These are phyloP conservation scores for Emmonsiellopsis sp. DNA, from an alignment of 2,329 filamentous ascomycete species.

Conservation along the genomic window DNA sequence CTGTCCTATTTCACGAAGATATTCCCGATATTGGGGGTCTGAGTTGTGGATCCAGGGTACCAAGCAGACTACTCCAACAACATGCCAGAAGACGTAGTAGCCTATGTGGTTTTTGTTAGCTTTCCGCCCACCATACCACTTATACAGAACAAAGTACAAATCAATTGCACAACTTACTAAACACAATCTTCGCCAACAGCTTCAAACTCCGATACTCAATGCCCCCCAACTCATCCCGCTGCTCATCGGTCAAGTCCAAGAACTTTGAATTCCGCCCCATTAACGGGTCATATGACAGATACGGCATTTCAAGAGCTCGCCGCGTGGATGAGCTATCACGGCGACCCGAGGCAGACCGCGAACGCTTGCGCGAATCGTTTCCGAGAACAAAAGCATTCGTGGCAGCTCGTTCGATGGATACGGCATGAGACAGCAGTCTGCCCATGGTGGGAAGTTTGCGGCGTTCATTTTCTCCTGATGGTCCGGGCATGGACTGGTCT, in stretches of 20 bases:
- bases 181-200: constrained; percentile 38
- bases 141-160: too few species aligned
- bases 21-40: constrained; percentile 30
- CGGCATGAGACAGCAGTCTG: constrained; percentile 15
- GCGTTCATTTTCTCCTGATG: not conserved
- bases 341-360: constrained; percentile 1
- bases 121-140: not conserved
- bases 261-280: constrained; percentile 41
- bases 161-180: constrained; percentile 12
- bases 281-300: constrained; percentile 35
- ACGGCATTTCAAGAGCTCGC: constrained; percentile 23
- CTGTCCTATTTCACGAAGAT: constrained; percentile 29
- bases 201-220: constrained; percentile 45
- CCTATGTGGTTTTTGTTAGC: constrained; percentile 15
- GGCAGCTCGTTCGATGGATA: constrained; percentile 28
- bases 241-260: constrained; percentile 31
- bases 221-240: constrained; percentile 39
- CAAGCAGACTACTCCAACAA: constrained; percentile 39
- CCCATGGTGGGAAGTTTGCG: not conserved
- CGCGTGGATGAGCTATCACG: constrained; percentile 9
- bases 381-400: constrained; percentile 35
- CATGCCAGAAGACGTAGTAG: constrained; percentile 38
- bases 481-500: constrained; percentile 3
- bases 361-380: constrained; percentile 6
- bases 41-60: constrained; percentile 39